phyloP scores from a whole-genome alignment of 441 rosid species.

The Geranium incanum region DNA sequence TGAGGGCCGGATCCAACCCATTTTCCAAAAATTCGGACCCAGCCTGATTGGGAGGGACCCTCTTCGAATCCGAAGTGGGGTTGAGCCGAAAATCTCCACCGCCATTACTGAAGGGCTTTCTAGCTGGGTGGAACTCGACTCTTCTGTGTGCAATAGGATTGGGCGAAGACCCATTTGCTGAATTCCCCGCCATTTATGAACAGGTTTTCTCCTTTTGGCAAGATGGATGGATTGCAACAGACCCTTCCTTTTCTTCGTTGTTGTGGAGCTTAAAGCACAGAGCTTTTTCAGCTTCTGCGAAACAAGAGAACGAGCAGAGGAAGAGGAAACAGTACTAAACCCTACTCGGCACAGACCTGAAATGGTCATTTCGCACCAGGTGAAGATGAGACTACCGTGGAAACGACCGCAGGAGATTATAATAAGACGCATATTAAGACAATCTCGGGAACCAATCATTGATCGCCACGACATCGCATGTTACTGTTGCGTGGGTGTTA shows the following conservation, averaged over 20 bases:
- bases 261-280: background rate
- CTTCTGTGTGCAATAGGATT: too few species aligned
- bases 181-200: background rate
- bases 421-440: too few species aligned
- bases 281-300: background rate
- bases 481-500: too few species aligned
- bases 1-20: constrained; percentile 63
- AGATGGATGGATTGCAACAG: background rate
- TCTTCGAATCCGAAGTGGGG: too few species aligned
- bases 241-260: background rate
- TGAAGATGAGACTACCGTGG: background rate
- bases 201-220: background rate
- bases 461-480: too few species aligned
- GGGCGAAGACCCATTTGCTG: background rate
- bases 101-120: too few species aligned
- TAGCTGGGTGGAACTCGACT: too few species aligned
- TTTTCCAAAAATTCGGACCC: constrained; percentile 38
- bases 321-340: background rate
- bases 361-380: background rate
- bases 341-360: background rate
- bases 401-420: background rate
- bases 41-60: too few species aligned
- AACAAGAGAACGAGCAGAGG: background rate
- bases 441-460: too few species aligned
- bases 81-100: background rate